Evolutionary conservation across 139 green algal genomes (phyloP).

Genomic region (Trebouxia sp.): DNA sequence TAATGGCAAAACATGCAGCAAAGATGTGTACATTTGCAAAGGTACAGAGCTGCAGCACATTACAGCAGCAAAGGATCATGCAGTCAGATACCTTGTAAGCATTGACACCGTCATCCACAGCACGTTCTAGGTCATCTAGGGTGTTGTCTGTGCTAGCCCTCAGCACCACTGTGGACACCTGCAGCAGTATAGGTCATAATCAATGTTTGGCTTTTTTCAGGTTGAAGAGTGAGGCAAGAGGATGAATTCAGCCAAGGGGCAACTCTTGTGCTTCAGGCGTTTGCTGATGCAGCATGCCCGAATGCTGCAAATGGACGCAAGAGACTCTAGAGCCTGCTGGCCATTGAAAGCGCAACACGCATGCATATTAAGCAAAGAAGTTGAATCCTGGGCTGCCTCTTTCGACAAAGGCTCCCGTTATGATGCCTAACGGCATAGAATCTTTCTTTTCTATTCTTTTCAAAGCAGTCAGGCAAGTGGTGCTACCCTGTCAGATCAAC

Average conservation of each 20-base stretch:
- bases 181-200: not conserved
- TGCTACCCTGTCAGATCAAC: too few relatives aligned
- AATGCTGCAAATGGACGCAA: not conserved
- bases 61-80: not conserved
- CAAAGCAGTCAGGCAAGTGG: too few relatives aligned
- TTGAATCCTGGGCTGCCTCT: too few relatives aligned
- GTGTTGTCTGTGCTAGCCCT: slow-evolving; percentile 89
- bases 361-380: too few relatives aligned
- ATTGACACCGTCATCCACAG: slow-evolving; percentile 96
- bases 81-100: slow-evolving; percentile 75
- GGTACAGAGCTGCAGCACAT: too few relatives aligned
- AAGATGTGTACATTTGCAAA: not conserved
- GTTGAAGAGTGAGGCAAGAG: not conserved
- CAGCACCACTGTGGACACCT: slow-evolving; percentile 89
- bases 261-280: too few relatives aligned
- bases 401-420: too few relatives aligned
- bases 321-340: not conserved
- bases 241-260: too few relatives aligned
- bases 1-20: not conserved
- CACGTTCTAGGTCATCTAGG: slow-evolving; percentile 94
- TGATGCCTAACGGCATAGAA: too few relatives aligned
- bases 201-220: not conserved
- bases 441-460: too few relatives aligned
- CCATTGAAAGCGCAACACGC: not conserved
- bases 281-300: not conserved